Conservation (phyloP, 169 alveolate species). For the Eimeria sp. region DNA sequence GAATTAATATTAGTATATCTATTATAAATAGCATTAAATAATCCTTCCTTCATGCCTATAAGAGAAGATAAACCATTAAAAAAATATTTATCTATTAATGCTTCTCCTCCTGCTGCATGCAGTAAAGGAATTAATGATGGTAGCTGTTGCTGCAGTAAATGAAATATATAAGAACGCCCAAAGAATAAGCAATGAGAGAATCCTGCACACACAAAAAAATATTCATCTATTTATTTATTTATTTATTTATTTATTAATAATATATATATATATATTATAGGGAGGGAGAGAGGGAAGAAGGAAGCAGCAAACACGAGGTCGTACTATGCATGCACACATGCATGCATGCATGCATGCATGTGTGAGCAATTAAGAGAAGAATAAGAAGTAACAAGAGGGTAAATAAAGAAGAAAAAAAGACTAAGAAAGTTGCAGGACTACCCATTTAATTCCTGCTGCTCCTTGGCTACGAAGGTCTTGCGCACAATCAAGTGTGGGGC, state of each 20-base stretch:
- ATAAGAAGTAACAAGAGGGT: too few relatives aligned
- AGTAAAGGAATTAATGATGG: conserved; percentile 50
- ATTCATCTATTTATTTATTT: too few relatives aligned
- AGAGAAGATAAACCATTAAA: background rate
- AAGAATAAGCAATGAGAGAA: conserved; percentile 15
- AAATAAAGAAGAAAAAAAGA: too few relatives aligned
- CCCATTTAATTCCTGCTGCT: conserved; percentile 1
- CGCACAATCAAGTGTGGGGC: conserved; percentile 61
- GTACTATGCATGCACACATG: too few relatives aligned
- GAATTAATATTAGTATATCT: background rate
- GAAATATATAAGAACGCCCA: conserved; percentile 54
- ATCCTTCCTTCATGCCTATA: conserved; percentile 4
- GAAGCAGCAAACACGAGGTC: too few relatives aligned
- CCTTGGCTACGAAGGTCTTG: conserved; percentile 56
- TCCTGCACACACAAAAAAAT: background rate
- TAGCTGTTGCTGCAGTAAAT: conserved; percentile 59
- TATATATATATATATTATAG: too few relatives aligned
- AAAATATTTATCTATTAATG: background rate
- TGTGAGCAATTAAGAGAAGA: background rate
- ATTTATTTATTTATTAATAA: too few relatives aligned
- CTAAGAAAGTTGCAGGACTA: conserved; percentile 26
- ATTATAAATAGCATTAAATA: background rate
- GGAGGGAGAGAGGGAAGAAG: too few relatives aligned
- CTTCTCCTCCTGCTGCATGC: background rate
- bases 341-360: background rate